phyloP scores from a whole-genome alignment of 1,284 basidiomycete species.

The Cutaneotrichosporon dermatis region DNA sequence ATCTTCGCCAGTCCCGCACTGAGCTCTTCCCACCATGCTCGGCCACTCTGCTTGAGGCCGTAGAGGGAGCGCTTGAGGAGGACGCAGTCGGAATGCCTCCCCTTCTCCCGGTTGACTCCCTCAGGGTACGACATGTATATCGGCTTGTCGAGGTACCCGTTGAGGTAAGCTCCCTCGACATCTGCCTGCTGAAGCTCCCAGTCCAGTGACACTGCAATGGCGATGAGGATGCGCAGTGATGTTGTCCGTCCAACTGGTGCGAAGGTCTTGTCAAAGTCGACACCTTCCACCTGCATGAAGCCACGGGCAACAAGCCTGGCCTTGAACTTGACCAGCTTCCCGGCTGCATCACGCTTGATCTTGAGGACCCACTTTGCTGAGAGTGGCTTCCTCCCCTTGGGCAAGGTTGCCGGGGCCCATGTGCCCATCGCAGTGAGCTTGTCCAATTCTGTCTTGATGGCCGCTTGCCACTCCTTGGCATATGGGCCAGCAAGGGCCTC shows the following conservation, averaged over 20 bases:
- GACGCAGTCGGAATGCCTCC: conserved; percentile 10
- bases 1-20: conserved; percentile 34
- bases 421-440: too few species aligned
- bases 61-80: conserved; percentile 47
- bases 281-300: conserved; percentile 49
- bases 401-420: too few species aligned
- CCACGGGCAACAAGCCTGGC: conserved; percentile 51
- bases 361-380: too few species aligned
- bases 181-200: conserved; percentile 52
- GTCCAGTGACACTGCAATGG: conserved; percentile 48
- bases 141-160: conserved; percentile 49
- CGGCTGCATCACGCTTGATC: conserved; percentile 45
- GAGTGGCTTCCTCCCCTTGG: too few species aligned
- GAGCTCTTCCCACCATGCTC: conserved; percentile 44
- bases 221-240: conserved; percentile 46
- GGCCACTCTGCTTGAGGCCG: conserved; percentile 49
- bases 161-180: conserved; percentile 54
- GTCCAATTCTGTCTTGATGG: too few species aligned
- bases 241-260: conserved; percentile 50
- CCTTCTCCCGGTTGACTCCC: not conserved
- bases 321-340: conserved; percentile 43
- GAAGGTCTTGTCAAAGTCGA: conserved; percentile 52
- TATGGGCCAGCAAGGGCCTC: not conserved
- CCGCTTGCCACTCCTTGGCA: too few species aligned
- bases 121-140: conserved; percentile 44